Conservation (phyloP, 2,329 filamentous ascomycete genomes). For the Teratosphaeria destructans region DNA sequence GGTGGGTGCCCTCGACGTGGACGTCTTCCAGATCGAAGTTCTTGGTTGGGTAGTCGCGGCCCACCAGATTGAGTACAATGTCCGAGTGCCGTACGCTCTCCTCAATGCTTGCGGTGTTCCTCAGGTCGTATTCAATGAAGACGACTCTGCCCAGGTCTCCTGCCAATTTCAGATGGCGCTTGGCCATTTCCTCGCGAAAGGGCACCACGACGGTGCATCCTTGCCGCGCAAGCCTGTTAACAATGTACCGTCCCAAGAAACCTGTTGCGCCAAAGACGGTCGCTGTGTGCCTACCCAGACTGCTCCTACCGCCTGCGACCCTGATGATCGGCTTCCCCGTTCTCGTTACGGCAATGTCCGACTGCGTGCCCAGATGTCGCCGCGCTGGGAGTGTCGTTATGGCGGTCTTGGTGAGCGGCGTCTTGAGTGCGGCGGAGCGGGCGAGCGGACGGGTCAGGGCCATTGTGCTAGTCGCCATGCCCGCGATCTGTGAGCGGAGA, state of each 20-base stretch:
- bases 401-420: slow-evolving; percentile 16
- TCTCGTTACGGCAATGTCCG: slow-evolving; percentile 85
- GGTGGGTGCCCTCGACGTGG: slow-evolving; percentile 81
- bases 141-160: slow-evolving; percentile 84
- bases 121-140: slow-evolving; percentile 90
- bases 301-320: slow-evolving; percentile 67
- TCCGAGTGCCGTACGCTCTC: slow-evolving; percentile 95
- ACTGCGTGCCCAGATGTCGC: slow-evolving; percentile 24
- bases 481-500: slow-evolving; percentile 21
- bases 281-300: slow-evolving; percentile 68
- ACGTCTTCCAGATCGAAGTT: slow-evolving; percentile 92
- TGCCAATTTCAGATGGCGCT: slow-evolving; percentile 91
- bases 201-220: slow-evolving; percentile 92
- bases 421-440: slow-evolving; percentile 15
- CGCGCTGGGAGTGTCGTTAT: slow-evolving; percentile 7
- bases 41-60: slow-evolving; percentile 94
- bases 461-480: slow-evolving; percentile 20
- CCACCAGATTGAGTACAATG: slow-evolving; percentile 92
- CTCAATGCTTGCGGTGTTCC: slow-evolving; percentile 90
- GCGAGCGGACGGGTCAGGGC: slow-evolving; percentile 25
- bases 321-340: slow-evolving; percentile 94
- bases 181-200: slow-evolving; percentile 94
- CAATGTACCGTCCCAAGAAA: slow-evolving; percentile 91
- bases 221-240: slow-evolving; percentile 83
- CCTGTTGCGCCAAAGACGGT: slow-evolving; percentile 98